These are phyloP conservation scores for Diaporthe aspalathi DNA, from an alignment of 2,329 filamentous ascomycete species.

Conservation along the genomic window DNA sequence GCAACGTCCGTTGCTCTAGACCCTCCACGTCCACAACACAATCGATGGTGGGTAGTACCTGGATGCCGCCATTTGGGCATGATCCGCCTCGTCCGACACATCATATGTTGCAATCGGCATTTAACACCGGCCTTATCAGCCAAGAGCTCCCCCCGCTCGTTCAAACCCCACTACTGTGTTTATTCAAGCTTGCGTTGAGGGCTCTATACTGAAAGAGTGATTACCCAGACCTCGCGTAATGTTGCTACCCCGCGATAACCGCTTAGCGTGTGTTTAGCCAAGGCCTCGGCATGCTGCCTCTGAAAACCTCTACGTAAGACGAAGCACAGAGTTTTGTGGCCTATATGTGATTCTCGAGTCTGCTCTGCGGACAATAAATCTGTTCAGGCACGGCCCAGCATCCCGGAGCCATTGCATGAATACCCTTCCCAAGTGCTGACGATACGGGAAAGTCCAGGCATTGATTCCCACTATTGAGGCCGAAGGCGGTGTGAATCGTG, in stretches of 20 bases:
- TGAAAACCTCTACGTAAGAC: not conserved
- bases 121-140: too few species aligned
- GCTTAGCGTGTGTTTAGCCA: not conserved
- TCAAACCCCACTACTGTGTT: not conserved
- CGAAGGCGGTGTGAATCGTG: too few species aligned
- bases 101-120: too few species aligned
- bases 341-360: not conserved
- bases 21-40: too few species aligned
- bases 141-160: conserved; percentile 4
- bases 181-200: too few species aligned
- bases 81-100: too few species aligned
- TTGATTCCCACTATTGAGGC: too few species aligned
- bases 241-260: conserved; percentile 6
- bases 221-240: conserved; percentile 8
- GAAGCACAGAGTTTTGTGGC: not conserved
- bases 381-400: too few species aligned
- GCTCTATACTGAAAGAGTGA: not conserved
- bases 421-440: too few species aligned
- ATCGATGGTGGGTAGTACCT: conserved; percentile 13
- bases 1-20: too few species aligned
- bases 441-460: too few species aligned
- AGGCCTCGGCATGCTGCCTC: not conserved
- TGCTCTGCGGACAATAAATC: not conserved
- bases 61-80: conserved; percentile 5
- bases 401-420: too few species aligned